Evolutionary conservation across 2,329 filamentous ascomycete species (phyloP).

Genomic region (Mollisiaceae sp.): DNA sequence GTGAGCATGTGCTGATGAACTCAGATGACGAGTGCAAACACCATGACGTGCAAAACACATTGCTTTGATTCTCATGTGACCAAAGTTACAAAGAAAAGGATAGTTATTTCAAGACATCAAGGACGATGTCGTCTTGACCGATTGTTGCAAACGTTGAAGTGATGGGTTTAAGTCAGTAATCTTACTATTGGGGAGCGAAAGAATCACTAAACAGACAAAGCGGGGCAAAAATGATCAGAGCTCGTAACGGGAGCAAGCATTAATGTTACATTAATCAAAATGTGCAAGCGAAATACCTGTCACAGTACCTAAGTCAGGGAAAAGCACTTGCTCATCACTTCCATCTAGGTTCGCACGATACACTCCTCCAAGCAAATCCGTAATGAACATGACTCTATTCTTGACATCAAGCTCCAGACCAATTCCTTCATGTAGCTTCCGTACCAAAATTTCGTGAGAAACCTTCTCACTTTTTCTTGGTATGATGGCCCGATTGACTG

Average conservation of each 20-base stretch:
- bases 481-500: not conserved
- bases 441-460: conserved; percentile 33
- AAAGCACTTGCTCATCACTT: conserved; percentile 19
- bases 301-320: conserved; percentile 13
- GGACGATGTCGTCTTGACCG: too few relatives aligned
- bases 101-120: too few relatives aligned
- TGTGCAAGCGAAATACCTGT: conserved; percentile 16
- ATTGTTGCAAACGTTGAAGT: too few relatives aligned
- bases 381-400: conserved; percentile 45
- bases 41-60: not conserved
- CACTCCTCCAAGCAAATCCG: conserved; percentile 48
- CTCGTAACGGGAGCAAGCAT: not conserved
- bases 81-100: not conserved
- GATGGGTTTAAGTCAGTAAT: too few relatives aligned
- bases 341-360: conserved; percentile 45
- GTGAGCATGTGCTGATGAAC: not conserved
- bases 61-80: not conserved
- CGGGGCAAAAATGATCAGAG: too few relatives aligned
- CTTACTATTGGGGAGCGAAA: too few relatives aligned
- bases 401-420: conserved; percentile 48
- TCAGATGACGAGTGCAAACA: not conserved
- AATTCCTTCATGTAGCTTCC: conserved; percentile 52
- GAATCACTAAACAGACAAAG: too few relatives aligned
- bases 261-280: not conserved
- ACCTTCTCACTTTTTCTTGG: not conserved